These are phyloP conservation scores for Chlamydomonas sphaeroides DNA, from an alignment of 139 green algal species.

Conservation along the genomic window DNA sequence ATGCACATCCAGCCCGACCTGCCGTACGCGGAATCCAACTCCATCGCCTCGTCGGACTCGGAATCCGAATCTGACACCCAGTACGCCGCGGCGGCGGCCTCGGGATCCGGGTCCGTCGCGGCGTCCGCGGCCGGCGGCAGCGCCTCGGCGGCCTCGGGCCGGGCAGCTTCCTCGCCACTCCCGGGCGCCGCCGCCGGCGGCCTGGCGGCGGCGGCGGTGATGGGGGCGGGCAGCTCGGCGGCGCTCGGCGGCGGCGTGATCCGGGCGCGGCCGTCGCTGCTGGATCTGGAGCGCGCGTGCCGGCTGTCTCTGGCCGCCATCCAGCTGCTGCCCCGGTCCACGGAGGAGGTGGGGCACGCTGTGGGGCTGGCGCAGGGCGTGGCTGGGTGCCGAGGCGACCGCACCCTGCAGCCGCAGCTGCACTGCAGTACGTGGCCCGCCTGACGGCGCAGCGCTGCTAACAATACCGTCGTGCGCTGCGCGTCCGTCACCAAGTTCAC, in stretches of 20 bases:
- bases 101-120: no score
- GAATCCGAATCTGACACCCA: slow-evolving; percentile 17
- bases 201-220: slow-evolving; percentile 2
- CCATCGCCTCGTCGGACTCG: neutral
- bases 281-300: slow-evolving; percentile 34
- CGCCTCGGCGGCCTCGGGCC: no score
- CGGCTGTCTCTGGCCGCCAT: slow-evolving; percentile 23
- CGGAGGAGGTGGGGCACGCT: slow-evolving; percentile 31
- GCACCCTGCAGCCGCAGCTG: no score
- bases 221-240: neutral
- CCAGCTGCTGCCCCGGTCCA: neutral
- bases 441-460: neutral
- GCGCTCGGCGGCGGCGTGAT: neutral
- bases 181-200: slow-evolving; percentile 4
- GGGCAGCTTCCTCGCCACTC: no score
- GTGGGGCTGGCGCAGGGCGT: no score
- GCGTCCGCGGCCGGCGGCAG: neutral
- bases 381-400: no score
- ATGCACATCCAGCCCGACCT: slow-evolving; percentile 2
- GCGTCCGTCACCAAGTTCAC: neutral
- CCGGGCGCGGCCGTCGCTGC: slow-evolving; percentile 1
- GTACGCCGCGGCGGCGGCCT: slow-evolving; percentile 18
- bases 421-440: no score
- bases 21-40: neutral
- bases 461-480: neutral